Evolutionary conservation across 331 rosid species (phyloP), one percentile per base, ranked within the genome.

Genomic region (Rhamnella rubrinervis): DNA sequence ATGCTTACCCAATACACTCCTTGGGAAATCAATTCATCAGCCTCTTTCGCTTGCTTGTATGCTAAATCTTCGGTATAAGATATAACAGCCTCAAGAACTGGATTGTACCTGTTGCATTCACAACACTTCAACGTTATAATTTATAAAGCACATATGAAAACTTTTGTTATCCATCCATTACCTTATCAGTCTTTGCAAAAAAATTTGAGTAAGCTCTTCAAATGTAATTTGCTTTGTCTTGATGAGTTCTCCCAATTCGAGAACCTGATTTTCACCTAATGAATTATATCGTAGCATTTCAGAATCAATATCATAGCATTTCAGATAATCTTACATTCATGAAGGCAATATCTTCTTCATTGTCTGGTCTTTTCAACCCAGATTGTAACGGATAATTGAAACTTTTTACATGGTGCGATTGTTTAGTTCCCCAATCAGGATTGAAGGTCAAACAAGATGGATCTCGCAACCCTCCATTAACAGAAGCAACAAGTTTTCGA

Each of bases 51-150:
- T 84, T 92, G 98, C 80, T 80, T 77, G 60, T 81, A 67, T 61
- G 98, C 96, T 38, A 89, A 76, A 7, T 89, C 92, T 66, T 92
- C 95, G 2, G 96, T 89, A 73, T 37, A 92, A 49, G 89, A 71
- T 74, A 92, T 74, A 61, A 89, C 96, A 0, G 92, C 77, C 81
- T 86, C 88, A 74, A 89, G 96, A 80, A 78, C 75, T 63, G 65
- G 41, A 76, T 81, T 72, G 58, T 87, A 84, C 91, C 85, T 89
- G 71, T 15, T 5, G 19, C 55, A 50, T 1, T 12, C 55, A 50
- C 55, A 50, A 50, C 18, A 50, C 5, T 9, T 13, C 8, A 10
- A 12, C 11, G 11, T 40, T 40, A 6, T 40, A 40, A 40, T 26
- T 26, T 26, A 26, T 26, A 26, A 26, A 26, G 31, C 31, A 44